Conservation (phyloP, 768 basidiomycete species). For the Amanita pallidorosea region DNA sequence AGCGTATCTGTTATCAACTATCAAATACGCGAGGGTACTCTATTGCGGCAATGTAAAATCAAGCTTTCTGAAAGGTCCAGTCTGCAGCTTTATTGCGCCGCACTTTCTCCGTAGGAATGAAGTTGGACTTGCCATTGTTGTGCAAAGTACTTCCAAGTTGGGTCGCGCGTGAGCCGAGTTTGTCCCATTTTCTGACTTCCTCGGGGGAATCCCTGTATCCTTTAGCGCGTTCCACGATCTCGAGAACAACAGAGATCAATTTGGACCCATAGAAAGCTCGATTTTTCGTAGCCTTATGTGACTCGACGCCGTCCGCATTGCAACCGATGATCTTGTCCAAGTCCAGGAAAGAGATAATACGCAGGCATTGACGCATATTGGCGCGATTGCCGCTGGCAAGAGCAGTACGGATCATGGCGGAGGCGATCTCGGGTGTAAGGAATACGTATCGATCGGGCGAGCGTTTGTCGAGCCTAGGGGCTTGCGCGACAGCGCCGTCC, state of each 20-base stretch:
- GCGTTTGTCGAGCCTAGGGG: conserved; percentile 31
- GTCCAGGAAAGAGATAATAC: conserved; percentile 43
- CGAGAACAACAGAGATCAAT: conserved; percentile 33
- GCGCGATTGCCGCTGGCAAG: conserved; percentile 31
- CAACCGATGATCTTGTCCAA: conserved; percentile 22
- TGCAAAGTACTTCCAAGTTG: neutral
- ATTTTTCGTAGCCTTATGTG: conserved; percentile 22
- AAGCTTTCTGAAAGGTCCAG: neutral
- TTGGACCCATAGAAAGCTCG: conserved; percentile 34
- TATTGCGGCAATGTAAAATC: neutral
- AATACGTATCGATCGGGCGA: conserved; percentile 30
- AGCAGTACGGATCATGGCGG: conserved; percentile 49
- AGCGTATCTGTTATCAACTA: neutral
- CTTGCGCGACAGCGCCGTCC: conserved; percentile 26
- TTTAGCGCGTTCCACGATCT: conserved; percentile 19
- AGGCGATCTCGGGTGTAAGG: conserved; percentile 44
- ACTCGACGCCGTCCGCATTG: conserved; percentile 11
- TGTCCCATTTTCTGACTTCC: neutral
- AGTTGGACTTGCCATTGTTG: neutral
- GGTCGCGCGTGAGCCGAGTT: neutral
- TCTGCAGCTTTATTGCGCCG: neutral
- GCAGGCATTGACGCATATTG: conserved; percentile 43
- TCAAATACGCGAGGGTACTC: neutral
- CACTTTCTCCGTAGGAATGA: neutral
- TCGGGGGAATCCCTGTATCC: neutral